Percentiles rank a stretch among this genome's conserved stretches.
phyloP scores from a whole-genome alignment of 148 eudicot genomes.

The Nepenthes mirabilis region DNA sequence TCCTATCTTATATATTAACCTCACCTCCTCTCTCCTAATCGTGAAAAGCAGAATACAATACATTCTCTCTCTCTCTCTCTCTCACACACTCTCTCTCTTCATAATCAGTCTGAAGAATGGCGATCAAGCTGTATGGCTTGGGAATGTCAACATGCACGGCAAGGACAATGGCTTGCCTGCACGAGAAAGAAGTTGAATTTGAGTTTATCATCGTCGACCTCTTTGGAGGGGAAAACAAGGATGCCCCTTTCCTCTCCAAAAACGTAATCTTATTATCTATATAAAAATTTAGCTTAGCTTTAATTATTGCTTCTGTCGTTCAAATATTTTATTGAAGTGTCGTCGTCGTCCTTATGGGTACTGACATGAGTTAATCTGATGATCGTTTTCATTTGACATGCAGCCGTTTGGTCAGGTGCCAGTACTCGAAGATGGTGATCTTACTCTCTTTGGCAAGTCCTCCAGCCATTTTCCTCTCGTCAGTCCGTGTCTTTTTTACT shows the following conservation, averaged over 20 bases:
- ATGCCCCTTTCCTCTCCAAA: constrained; percentile 20
- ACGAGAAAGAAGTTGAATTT: constrained; percentile 20
- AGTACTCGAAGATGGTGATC: constrained; percentile 34
- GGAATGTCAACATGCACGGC: constrained; percentile 21
- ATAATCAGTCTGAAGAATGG: constrained; percentile 8
- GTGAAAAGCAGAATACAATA: too few relatives aligned
- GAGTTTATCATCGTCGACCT: constrained; percentile 17
- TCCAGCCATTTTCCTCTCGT: not conserved
- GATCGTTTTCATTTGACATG: not conserved
- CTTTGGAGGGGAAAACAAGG: constrained; percentile 12
- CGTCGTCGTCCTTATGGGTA: too few relatives aligned
- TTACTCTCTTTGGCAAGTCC: constrained; percentile 31
- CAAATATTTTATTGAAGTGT: too few relatives aligned
- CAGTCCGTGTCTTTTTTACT: not conserved
- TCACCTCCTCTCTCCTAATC: too few relatives aligned
- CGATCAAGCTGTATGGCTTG: constrained; percentile 17
- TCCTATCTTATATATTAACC: too few relatives aligned
- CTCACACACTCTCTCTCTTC: not conserved
- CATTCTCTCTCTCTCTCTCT: too few relatives aligned
- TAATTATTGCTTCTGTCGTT: not conserved
- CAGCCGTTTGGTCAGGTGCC: constrained; percentile 43
- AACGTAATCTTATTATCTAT: constrained; percentile 9
- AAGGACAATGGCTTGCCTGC: constrained; percentile 11
- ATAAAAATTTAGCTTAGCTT: not conserved
- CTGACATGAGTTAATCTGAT: not conserved